phyloP scores from a whole-genome alignment of 2,329 filamentous ascomycete genomes.

The Peltaster fructicola region DNA sequence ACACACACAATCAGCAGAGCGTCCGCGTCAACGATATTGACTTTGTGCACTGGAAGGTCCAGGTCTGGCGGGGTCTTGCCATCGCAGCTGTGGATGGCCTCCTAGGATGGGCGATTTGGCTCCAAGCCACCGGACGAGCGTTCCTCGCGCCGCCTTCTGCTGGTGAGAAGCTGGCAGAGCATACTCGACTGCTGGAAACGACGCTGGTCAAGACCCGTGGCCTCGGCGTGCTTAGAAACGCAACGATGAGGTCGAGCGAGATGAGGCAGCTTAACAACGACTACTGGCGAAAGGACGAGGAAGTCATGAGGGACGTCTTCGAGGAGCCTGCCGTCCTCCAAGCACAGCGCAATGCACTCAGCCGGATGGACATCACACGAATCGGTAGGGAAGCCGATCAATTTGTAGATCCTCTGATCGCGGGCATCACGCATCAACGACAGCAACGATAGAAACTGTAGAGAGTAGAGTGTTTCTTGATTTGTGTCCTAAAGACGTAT shows the following conservation, averaged over 20 bases:
- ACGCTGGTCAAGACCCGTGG: slow-evolving; percentile 52
- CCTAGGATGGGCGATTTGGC: slow-evolving; percentile 51
- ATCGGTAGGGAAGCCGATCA: slow-evolving; percentile 47
- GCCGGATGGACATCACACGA: slow-evolving; percentile 42
- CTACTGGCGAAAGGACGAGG: slow-evolving; percentile 70
- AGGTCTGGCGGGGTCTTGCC: slow-evolving; percentile 42
- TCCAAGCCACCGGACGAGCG: slow-evolving; percentile 63
- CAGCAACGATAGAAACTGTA: too few relatives aligned
- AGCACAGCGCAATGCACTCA: slow-evolving; percentile 49
- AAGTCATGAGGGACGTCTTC: slow-evolving; percentile 55
- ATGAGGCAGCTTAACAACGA: slow-evolving; percentile 47
- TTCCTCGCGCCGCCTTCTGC: slow-evolving; percentile 45
- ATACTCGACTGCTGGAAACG: slow-evolving; percentile 37
- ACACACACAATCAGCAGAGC: slow-evolving; percentile 45
- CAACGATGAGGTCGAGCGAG: slow-evolving; percentile 52
- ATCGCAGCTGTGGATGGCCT: slow-evolving; percentile 48
- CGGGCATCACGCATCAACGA: too few relatives aligned
- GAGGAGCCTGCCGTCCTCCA: slow-evolving; percentile 61
- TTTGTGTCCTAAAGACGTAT: too few relatives aligned
- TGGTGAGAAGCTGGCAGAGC: slow-evolving; percentile 48
- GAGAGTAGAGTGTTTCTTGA: too few relatives aligned
- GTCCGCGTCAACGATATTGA: slow-evolving; percentile 44
- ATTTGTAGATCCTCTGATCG: slow-evolving; percentile 37
- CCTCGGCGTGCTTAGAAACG: slow-evolving; percentile 62
- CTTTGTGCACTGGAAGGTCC: slow-evolving; percentile 53